Percentiles rank a stretch among this genome's conserved stretches.
Evolutionary conservation across 2,329 filamentous ascomycete genomes (phyloP).

Genomic region (Orbilia javanica): DNA sequence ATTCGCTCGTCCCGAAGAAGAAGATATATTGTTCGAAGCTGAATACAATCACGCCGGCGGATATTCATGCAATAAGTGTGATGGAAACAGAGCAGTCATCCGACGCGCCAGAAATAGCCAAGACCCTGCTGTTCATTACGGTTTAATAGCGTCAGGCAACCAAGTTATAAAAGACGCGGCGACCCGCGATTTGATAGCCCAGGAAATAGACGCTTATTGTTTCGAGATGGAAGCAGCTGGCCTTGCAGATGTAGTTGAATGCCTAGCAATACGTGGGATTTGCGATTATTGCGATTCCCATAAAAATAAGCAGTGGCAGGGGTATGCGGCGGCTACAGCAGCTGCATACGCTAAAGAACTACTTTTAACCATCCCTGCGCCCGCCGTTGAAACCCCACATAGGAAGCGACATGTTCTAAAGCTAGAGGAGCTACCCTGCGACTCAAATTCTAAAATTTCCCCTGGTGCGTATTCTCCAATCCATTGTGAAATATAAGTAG

Average conservation of each 20-base stretch:
- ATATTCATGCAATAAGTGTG: slow-evolving; percentile 6
- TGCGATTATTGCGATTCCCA: not conserved
- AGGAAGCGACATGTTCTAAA: no score
- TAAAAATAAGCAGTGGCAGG: not conserved
- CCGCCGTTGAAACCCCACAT: no score
- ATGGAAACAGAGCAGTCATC: no score
- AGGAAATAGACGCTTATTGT: not conserved
- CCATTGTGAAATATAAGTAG: no score
- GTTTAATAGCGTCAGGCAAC: not conserved
- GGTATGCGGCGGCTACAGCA: not conserved
- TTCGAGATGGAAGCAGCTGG: no score
- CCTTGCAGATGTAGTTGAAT: not conserved
- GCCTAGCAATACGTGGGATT: not conserved
- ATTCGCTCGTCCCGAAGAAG: slow-evolving; percentile 9
- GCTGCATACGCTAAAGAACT: not conserved
- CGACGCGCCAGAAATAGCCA: no score
- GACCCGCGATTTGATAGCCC: not conserved
- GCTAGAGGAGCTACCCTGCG: no score
- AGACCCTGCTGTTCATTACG: not conserved
- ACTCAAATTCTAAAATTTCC: not conserved
- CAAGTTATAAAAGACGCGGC: not conserved
- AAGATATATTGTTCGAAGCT: slow-evolving; percentile 15
- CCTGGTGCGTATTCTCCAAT: no score
- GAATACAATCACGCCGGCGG: slow-evolving; percentile 23
- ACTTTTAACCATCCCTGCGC: no score